Conservation (phyloP, 768 basidiomycete genomes). For the Pisolithus microcarpus region DNA sequence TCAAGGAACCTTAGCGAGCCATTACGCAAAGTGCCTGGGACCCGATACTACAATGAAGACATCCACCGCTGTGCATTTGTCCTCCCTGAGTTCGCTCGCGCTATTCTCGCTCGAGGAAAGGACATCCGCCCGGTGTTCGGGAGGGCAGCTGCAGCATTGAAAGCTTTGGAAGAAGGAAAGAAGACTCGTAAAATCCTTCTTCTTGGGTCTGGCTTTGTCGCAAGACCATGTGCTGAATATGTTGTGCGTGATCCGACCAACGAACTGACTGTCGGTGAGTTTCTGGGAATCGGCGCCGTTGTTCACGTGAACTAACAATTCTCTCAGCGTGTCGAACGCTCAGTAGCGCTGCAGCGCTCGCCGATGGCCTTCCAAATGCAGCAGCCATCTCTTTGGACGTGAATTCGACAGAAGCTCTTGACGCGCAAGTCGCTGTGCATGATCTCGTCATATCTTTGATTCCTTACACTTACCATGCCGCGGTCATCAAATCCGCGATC, state of each 20-base stretch:
- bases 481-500: conserved; percentile 83
- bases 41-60: conserved; percentile 78
- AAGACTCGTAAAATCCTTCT: conserved; percentile 65
- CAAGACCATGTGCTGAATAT: conserved; percentile 94
- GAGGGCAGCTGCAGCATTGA: conserved; percentile 42
- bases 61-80: conserved; percentile 81
- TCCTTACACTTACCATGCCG: conserved; percentile 86
- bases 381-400: conserved; percentile 81
- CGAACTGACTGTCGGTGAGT: conserved; percentile 74
- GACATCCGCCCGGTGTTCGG: conserved; percentile 74
- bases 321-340: conserved; percentile 80
- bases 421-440: conserved; percentile 72
- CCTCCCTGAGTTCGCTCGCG: conserved; percentile 87
- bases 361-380: conserved; percentile 59
- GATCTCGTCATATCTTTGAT: conserved; percentile 96
- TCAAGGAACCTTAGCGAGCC: conserved; percentile 66
- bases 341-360: conserved; percentile 62
- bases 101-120: conserved; percentile 63
- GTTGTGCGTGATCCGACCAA: conserved; percentile 76
- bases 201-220: conserved; percentile 93
- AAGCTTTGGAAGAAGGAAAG: conserved; percentile 34
- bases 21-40: conserved; percentile 59
- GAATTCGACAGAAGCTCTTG: conserved; percentile 58
- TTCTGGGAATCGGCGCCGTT: not conserved
- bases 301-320: not conserved